These are phyloP conservation scores for Tetradesmus lagerheimii DNA, from an alignment of 139 green algal species.

Conservation along the genomic window DNA sequence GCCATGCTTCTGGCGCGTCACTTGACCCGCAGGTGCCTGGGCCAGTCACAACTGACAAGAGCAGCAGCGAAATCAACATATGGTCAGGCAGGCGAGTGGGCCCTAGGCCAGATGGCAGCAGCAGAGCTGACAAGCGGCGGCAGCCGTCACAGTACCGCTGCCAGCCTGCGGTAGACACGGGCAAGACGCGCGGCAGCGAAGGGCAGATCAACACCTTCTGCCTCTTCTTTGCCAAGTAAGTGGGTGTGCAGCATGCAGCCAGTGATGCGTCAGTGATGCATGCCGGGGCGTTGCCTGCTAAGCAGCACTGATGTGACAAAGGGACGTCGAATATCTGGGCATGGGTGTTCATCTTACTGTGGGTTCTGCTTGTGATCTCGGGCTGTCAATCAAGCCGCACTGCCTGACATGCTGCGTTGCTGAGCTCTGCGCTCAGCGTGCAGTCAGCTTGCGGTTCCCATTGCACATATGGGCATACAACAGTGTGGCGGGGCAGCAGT, in stretches of 20 bases:
- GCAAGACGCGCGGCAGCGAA: conserved; percentile 69
- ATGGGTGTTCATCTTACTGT: too few relatives aligned
- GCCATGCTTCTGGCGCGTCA: too few relatives aligned
- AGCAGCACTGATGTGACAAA: background rate
- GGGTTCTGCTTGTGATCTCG: too few relatives aligned
- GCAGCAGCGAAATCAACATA: conserved; percentile 47
- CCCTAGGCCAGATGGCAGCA: background rate
- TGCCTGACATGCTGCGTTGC: too few relatives aligned
- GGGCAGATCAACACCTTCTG: conserved; percentile 67
- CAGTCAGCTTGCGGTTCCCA: too few relatives aligned
- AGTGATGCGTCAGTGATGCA: background rate
- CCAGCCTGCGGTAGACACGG: conserved; percentile 61
- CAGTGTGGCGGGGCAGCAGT: too few relatives aligned
- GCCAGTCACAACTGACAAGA: background rate
- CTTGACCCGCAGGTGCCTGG: background rate
- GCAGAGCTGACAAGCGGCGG: background rate
- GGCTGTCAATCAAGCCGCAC: too few relatives aligned
- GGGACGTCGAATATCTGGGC: too few relatives aligned
- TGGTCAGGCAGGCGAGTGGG: conserved; percentile 51
- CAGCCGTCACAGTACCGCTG: conserved; percentile 71
- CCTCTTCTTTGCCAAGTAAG: conserved; percentile 79
- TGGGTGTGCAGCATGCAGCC: background rate
- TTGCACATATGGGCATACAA: too few relatives aligned
- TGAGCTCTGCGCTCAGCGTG: too few relatives aligned
- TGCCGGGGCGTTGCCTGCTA: background rate